These are phyloP conservation scores for Quercus lobata DNA, from an alignment of 331 rosid species.

Conservation along the genomic window DNA sequence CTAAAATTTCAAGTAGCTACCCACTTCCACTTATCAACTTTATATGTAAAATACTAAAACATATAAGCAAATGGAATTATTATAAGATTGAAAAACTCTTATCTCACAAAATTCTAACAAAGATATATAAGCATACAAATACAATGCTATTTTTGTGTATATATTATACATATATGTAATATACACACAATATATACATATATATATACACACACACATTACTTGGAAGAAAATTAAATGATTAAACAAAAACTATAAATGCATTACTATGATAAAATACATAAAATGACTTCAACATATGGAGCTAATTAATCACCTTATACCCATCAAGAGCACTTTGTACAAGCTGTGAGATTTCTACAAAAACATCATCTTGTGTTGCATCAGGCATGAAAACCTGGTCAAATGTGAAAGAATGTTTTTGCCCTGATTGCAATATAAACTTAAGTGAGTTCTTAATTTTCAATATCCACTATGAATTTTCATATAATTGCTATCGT, in stretches of 20 bases:
- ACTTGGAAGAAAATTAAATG: no score
- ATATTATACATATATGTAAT: background rate
- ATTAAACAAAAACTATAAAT: background rate
- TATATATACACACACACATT: no score
- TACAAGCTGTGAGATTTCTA: slow-evolving; percentile 93
- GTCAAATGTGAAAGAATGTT: slow-evolving; percentile 86
- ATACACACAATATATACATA: background rate
- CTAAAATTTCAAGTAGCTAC: background rate
- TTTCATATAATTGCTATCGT: background rate
- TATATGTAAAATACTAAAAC: background rate
- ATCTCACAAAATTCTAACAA: background rate
- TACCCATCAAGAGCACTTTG: slow-evolving; percentile 99
- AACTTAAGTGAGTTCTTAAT: slow-evolving; percentile 12
- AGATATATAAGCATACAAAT: no score
- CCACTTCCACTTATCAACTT: background rate
- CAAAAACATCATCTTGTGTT: slow-evolving; percentile 77
- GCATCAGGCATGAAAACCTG: slow-evolving; percentile 85
- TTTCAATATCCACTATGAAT: background rate
- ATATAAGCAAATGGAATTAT: background rate
- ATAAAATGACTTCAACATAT: background rate
- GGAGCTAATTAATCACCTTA: slow-evolving; percentile 55
- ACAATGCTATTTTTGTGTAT: background rate
- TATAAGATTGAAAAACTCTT: background rate
- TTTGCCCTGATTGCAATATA: slow-evolving; percentile 62
- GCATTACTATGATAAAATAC: background rate